phyloP scores from a whole-genome alignment of 257 asterid genomes.

The Solanum dulcamara region DNA sequence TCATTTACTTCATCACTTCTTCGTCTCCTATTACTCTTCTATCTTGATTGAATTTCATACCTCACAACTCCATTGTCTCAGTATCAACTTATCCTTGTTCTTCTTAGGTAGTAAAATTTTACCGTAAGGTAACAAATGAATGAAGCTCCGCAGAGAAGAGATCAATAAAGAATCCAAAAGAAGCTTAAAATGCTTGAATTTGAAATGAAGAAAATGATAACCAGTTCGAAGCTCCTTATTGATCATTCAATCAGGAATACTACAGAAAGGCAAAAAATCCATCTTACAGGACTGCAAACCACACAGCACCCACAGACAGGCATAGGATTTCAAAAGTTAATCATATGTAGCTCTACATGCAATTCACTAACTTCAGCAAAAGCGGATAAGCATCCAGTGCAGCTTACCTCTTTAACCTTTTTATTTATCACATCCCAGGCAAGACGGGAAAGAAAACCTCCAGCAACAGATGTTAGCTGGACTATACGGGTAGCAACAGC shows the following conservation, averaged over 20 bases:
- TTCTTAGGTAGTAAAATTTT: neutral
- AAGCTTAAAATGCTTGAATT: neutral
- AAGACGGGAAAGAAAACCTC: slow-evolving; percentile 92
- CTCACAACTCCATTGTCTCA: neutral
- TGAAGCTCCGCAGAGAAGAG: neutral
- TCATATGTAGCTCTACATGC: neutral
- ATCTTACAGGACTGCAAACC: neutral
- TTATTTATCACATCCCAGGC: slow-evolving; percentile 69
- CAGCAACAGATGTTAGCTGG: slow-evolving; percentile 88
- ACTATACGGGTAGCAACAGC: slow-evolving; percentile 93
- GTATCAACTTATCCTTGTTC: neutral
- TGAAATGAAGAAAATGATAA: neutral
- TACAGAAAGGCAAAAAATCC: neutral
- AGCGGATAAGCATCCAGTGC: neutral
- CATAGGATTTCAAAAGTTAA: neutral
- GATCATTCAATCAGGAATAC: neutral
- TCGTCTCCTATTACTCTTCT: neutral
- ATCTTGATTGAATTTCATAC: neutral
- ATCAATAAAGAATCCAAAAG: neutral
- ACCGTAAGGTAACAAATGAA: neutral
- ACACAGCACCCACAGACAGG: neutral
- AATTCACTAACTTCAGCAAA: neutral
- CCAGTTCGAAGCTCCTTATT: neutral
- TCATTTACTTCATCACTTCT: neutral
- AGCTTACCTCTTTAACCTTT: slow-evolving; percentile 73